These are phyloP conservation scores for Zasmidium angulare DNA, from an alignment of 2,329 filamentous ascomycete species.

Conservation along the genomic window DNA sequence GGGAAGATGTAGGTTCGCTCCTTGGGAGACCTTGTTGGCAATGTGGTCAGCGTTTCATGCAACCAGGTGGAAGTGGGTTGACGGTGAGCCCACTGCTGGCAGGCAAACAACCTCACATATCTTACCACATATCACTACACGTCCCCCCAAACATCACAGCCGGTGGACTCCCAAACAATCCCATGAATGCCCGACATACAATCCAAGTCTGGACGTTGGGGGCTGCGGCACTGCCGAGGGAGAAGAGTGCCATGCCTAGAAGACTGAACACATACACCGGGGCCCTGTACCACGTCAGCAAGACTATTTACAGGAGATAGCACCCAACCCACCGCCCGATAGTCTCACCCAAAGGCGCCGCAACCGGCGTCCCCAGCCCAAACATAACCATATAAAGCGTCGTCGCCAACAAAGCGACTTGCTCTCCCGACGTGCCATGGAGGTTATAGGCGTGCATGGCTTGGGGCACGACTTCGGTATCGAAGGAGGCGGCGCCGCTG, in stretches of 20 bases:
- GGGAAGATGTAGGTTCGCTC: slow-evolving; percentile 25
- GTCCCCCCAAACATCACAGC: slow-evolving; percentile 26
- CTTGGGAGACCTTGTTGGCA: not conserved
- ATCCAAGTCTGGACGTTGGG: slow-evolving; percentile 25
- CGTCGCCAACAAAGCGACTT: slow-evolving; percentile 18
- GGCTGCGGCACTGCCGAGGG: slow-evolving; percentile 21
- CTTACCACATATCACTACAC: slow-evolving; percentile 27
- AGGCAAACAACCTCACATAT: too few relatives aligned
- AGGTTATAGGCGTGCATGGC: not conserved
- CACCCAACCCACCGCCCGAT: slow-evolving; percentile 15
- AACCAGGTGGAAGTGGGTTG: too few relatives aligned
- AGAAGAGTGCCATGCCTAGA: slow-evolving; percentile 10
- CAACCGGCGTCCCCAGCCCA: slow-evolving; percentile 39
- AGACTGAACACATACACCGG: slow-evolving; percentile 24
- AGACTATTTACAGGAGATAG: not conserved
- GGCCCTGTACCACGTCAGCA: slow-evolving; percentile 9
- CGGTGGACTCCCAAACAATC: slow-evolving; percentile 25
- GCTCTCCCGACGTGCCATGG: not conserved
- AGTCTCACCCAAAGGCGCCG: slow-evolving; percentile 41
- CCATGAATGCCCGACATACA: slow-evolving; percentile 25
- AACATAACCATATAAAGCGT: slow-evolving; percentile 47
- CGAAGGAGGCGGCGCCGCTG: not conserved
- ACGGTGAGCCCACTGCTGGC: too few relatives aligned
- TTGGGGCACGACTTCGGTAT: not conserved
- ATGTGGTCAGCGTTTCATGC: too few relatives aligned